Conservation (phyloP, 73 alveolate species). For the Paramecium bursaria region DNA sequence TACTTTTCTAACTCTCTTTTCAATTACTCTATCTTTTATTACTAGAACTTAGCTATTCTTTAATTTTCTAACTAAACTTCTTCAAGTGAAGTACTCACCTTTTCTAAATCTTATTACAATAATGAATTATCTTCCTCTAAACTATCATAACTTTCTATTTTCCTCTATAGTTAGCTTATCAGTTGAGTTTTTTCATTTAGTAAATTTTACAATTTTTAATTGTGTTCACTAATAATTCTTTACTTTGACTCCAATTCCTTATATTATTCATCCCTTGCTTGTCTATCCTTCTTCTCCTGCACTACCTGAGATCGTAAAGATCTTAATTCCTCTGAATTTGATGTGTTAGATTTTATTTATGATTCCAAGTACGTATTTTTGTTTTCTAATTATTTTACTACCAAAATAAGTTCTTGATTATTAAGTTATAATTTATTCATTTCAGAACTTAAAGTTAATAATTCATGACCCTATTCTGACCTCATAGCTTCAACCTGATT, state of each 20-base stretch:
- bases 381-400: neutral
- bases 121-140: conserved; percentile 49
- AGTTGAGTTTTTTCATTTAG: conserved; percentile 34
- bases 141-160: neutral
- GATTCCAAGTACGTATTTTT: conserved; percentile 13
- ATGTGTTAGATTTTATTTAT: neutral
- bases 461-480: neutral
- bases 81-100: conserved; percentile 22
- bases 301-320: conserved; percentile 10
- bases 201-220: conserved; percentile 25
- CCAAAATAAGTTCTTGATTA: neutral
- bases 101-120: conserved; percentile 36
- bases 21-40: conserved; percentile 30
- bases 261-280: neutral
- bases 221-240: conserved; percentile 27
- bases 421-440: neutral
- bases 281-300: conserved; percentile 1
- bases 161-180: neutral
- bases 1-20: neutral
- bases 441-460: neutral
- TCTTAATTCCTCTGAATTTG: conserved; percentile 29
- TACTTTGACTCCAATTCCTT: conserved; percentile 23
- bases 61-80: conserved; percentile 46
- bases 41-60: conserved; percentile 36
- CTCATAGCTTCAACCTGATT: neutral